Evolutionary conservation across 2,329 filamentous ascomycete genomes (phyloP).

Genomic region (Fusarium phyllophilum): DNA sequence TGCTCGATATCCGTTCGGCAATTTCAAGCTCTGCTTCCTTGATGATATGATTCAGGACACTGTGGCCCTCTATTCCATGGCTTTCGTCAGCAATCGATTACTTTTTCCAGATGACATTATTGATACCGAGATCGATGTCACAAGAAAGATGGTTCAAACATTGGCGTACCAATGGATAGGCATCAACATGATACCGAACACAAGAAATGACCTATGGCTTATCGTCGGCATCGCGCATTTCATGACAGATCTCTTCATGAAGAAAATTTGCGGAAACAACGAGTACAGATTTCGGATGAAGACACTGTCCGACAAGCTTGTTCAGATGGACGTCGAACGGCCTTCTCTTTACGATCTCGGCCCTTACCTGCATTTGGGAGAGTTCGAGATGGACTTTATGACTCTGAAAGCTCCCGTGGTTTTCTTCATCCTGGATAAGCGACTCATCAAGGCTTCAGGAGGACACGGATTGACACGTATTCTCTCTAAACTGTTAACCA

Average conservation of each 20-base stretch:
- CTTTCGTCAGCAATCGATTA: slow-evolving; percentile 86
- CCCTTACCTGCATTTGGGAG: slow-evolving; percentile 78
- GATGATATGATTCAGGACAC: slow-evolving; percentile 86
- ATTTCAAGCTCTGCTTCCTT: slow-evolving; percentile 93
- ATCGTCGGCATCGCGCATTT: slow-evolving; percentile 91
- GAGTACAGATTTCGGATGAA: slow-evolving; percentile 94
- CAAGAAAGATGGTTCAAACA: slow-evolving; percentile 82
- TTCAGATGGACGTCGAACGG: slow-evolving; percentile 81
- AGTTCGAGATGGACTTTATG: slow-evolving; percentile 91
- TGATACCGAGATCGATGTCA: slow-evolving; percentile 84
- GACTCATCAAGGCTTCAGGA: slow-evolving; percentile 83
- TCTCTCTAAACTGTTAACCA: slow-evolving; percentile 85
- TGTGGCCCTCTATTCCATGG: slow-evolving; percentile 81
- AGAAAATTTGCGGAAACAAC: slow-evolving; percentile 90
- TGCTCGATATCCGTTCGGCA: slow-evolving; percentile 89
- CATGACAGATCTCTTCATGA: slow-evolving; percentile 95
- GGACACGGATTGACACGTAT: slow-evolving; percentile 88
- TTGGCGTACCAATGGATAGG: slow-evolving; percentile 95
- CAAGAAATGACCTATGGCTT: slow-evolving; percentile 85
- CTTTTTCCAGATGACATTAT: slow-evolving; percentile 87
- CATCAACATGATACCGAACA: slow-evolving; percentile 88
- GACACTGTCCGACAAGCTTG: slow-evolving; percentile 80
- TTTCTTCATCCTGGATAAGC: slow-evolving; percentile 91
- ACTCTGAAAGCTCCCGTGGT: slow-evolving; percentile 89
- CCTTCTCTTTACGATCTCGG: slow-evolving; percentile 87